Base-by-base conservation (phyloP, 257 asterid genomes). In the Nicotiana otophora region DNA sequence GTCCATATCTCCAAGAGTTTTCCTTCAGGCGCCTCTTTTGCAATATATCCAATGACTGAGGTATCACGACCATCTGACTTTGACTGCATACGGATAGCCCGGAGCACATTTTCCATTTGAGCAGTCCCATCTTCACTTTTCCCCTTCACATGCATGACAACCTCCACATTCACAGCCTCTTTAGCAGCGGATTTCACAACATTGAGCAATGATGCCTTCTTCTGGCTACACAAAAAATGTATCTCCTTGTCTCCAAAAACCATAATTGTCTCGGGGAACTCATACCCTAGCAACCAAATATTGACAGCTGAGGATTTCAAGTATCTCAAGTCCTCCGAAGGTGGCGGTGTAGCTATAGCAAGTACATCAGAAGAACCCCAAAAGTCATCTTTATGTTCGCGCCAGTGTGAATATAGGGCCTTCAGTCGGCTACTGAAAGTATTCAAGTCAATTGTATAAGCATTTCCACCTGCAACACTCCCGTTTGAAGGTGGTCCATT, bases 341-440 rank as follows among this genome's bases (percentile, higher is more conserved):
- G 87, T 10, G 93, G 93, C 8, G 93, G 93, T 33, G 90, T 90
- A 62, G 92, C 91, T 55, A 90, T 83, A 2, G 86, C 86, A 70
- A 90, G 84, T 68, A 82, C 89, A 80, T 88, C 87, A 30, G 91
- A 83, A 84, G 84, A 82, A 58, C 90, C 91, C 92, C 92, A 91
- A 10, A 86, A 54, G 48, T 89, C 92, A 72, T 81, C 76, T 82
- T 88, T 91, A 79, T 81, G 69, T 74, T 88, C 84, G n/a, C 33
- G 70, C 94, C 94, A 91, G 62, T 87, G 91, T 8, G 88, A 83
- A 82, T 89, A 91, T 62, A 91, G 26, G 87, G 67, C 42, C 78
- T 85, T 83, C 62, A 89, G 81, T 80, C 94, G 88, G 62, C 81
- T 88, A 81, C 88, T 84, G 85, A 91, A 91, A 83, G 34, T 91